phyloP scores from a whole-genome alignment of 139 green algal genomes.

The Coccomyxa sp. region DNA sequence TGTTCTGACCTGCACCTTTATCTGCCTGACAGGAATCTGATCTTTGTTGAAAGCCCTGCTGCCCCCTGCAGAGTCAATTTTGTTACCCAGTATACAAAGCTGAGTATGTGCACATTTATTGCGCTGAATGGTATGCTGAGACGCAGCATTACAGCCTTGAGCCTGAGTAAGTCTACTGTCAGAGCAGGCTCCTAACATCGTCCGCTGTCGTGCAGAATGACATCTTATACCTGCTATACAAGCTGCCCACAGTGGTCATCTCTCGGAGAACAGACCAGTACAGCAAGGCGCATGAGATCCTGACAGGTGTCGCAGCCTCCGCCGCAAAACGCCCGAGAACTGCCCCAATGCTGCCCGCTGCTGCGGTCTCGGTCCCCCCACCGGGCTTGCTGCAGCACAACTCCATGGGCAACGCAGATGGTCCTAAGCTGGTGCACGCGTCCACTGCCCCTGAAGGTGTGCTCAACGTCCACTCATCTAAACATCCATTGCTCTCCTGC shows the following conservation, averaged over 20 bases:
- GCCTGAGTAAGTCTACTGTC: too few species aligned
- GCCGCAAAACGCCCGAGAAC: background rate
- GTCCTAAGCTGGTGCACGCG: background rate
- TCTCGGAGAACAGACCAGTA: conserved; percentile 29
- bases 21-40: too few species aligned
- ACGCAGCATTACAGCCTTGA: too few species aligned
- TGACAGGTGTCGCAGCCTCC: conserved; percentile 4
- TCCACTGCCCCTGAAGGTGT: background rate
- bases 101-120: too few species aligned
- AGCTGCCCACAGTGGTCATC: conserved; percentile 23
- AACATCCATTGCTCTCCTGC: too few species aligned
- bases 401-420: too few species aligned
- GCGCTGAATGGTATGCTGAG: too few species aligned
- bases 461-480: too few species aligned
- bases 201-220: conserved; percentile 16
- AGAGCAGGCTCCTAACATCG: too few species aligned
- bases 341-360: background rate
- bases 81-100: too few species aligned
- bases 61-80: background rate
- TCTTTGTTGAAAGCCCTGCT: too few species aligned
- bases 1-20: background rate
- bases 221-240: conserved; percentile 19
- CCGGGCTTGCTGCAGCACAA: too few species aligned
- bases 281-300: conserved; percentile 19
- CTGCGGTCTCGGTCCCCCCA: background rate